These are phyloP conservation scores for Exobasidium rhododendri DNA, from an alignment of 1,284 basidiomycete species.

Conservation along the genomic window DNA sequence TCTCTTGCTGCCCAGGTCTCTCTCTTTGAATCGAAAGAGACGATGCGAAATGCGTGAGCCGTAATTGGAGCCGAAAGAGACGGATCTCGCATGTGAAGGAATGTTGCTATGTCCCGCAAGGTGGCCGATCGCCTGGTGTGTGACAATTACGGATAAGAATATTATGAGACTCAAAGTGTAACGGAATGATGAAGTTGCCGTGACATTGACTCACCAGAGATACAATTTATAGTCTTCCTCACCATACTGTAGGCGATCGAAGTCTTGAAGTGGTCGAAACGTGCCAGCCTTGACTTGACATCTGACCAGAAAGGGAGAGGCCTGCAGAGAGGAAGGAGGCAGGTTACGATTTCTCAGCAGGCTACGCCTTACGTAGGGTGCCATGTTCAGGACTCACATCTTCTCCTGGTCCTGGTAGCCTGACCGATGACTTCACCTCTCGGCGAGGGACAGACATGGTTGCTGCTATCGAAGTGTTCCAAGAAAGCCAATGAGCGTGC, in stretches of 20 bases:
- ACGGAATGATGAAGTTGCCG: no score
- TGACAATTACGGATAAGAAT: not conserved
- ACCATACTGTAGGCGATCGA: not conserved
- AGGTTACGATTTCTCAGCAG: no score
- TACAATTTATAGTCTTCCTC: constrained; percentile 8
- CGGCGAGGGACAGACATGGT: not conserved
- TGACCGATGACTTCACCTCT: not conserved
- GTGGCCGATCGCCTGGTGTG: not conserved
- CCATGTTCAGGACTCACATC: constrained; percentile 4
- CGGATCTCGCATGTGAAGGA: not conserved
- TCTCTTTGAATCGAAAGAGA: not conserved
- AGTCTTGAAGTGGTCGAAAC: constrained; percentile 3
- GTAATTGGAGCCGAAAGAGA: not conserved
- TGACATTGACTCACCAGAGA: constrained; percentile 7
- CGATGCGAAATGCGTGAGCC: constrained; percentile 4
- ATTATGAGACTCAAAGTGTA: not conserved
- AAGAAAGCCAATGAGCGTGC: not conserved
- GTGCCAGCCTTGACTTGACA: not conserved
- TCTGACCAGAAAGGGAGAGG: constrained; percentile 3
- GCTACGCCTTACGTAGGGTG: no score
- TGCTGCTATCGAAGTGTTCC: not conserved
- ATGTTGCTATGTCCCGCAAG: constrained; percentile 4
- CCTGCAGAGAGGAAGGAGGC: not conserved
- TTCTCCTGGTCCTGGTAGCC: constrained; percentile 5
- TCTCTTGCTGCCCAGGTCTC: not conserved